Percentiles rank a stretch among this genome's conserved stretches.
phyloP scores from a whole-genome alignment of 2,329 filamentous ascomycete species.

The Fusarium humuli region DNA sequence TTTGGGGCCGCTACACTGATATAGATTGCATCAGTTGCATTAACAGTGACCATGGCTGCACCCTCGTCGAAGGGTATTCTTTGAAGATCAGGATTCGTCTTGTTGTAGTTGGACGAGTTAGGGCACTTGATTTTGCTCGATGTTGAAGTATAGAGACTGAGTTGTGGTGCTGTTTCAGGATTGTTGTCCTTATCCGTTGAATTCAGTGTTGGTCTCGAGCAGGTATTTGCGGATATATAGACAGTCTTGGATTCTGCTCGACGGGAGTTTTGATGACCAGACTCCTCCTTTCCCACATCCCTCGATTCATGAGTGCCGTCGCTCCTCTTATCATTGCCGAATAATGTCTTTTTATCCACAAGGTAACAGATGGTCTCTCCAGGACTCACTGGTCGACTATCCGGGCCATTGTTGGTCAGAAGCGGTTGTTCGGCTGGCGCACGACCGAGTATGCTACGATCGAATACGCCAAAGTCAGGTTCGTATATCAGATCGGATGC shows the following conservation, averaged over 20 bases:
- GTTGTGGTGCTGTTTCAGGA: conserved; percentile 68
- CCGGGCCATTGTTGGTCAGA: conserved; percentile 73
- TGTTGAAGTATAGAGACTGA: conserved; percentile 82
- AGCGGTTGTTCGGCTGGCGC: conserved; percentile 63
- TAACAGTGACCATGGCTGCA: conserved; percentile 73
- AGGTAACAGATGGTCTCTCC: conserved; percentile 67
- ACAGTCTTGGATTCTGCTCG: conserved; percentile 60
- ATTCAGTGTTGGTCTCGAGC: conserved; percentile 73
- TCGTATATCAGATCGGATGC: conserved; percentile 61
- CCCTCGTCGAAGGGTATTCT: conserved; percentile 71
- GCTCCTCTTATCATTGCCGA: conserved; percentile 40
- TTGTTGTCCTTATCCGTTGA: conserved; percentile 27
- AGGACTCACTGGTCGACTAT: conserved; percentile 68
- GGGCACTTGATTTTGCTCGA: conserved; percentile 49
- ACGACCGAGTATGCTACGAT: conserved; percentile 72
- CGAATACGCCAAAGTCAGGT: conserved; percentile 70
- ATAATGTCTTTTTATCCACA: conserved; percentile 48
- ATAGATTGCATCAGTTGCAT: conserved; percentile 75
- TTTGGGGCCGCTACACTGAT: conserved; percentile 80
- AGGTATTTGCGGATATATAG: conserved; percentile 89
- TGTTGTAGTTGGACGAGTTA: conserved; percentile 36
- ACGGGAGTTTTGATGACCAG: conserved; percentile 37
- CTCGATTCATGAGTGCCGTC: conserved; percentile 24
- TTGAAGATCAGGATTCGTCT: conserved; percentile 36
- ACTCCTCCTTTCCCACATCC: conserved; percentile 15